Evolutionary conservation across 148 eudicot species (phyloP).

Genomic region (Rhododendron henanense): DNA sequence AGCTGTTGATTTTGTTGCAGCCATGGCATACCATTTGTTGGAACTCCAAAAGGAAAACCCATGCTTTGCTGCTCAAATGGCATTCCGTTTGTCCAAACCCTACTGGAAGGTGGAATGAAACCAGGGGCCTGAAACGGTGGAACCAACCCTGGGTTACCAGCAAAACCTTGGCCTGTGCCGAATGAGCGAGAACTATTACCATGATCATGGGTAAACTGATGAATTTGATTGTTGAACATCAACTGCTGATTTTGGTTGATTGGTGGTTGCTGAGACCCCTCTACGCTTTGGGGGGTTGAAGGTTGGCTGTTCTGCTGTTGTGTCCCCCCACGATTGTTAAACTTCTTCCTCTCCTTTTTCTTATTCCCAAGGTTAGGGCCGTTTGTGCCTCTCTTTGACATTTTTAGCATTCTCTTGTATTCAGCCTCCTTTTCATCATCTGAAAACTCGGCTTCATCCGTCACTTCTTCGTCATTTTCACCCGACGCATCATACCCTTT

Average conservation of each 20-base stretch:
- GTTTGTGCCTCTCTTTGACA: slow-evolving; percentile 62
- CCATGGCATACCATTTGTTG: slow-evolving; percentile 46
- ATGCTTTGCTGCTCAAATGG: slow-evolving; percentile 41
- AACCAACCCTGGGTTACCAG: slow-evolving; percentile 17
- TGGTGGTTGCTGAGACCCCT: slow-evolving; percentile 16
- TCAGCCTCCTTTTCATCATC: slow-evolving; percentile 96
- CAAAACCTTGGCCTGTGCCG: slow-evolving; percentile 23
- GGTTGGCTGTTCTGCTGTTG: slow-evolving; percentile 36
- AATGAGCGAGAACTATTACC: slow-evolving; percentile 17
- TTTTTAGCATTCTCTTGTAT: slow-evolving; percentile 55
- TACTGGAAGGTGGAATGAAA: slow-evolving; percentile 24
- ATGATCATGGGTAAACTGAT: slow-evolving; percentile 18
- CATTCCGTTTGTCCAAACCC: slow-evolving; percentile 42
- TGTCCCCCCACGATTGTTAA: slow-evolving; percentile 30
- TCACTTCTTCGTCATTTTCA: slow-evolving; percentile 78
- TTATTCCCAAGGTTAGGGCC: slow-evolving; percentile 36
- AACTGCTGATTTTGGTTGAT: slow-evolving; percentile 26
- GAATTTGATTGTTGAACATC: slow-evolving; percentile 22
- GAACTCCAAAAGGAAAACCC: slow-evolving; percentile 35
- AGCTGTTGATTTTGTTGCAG: slow-evolving; percentile 46
- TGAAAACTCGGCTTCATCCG: slow-evolving; percentile 70
- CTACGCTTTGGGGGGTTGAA: slow-evolving; percentile 20
- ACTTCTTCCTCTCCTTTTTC: slow-evolving; percentile 47
- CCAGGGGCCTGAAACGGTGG: slow-evolving; percentile 34
- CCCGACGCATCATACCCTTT: slow-evolving; percentile 98